Base-by-base conservation (phyloP, 306 rosid genomes). In the Argentina anserina region DNA sequence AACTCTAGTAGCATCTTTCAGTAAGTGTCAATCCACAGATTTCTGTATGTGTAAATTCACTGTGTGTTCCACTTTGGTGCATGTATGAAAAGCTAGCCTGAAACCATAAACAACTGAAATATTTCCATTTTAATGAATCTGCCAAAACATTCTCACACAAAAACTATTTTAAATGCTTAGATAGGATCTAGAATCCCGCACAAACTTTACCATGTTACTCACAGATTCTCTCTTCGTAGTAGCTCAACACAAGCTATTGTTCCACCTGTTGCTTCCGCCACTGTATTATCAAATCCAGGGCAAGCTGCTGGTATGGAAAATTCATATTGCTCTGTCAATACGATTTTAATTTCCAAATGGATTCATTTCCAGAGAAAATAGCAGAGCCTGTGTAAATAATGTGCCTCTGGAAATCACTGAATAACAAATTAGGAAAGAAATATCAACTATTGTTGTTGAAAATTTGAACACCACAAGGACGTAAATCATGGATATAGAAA, bases 271-370 rank as follows among this genome's bases (percentile, higher is more conserved):
- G 96, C 91, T 86, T 93, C 97, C 81, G 91, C 97, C 25, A 93
- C 97, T 71, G 91, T 89, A 73, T 87, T 86, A 83, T 93, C 97
- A 73, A 93, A 91, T 70, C 91, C 97, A 73, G 84, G 25, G 61
- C 98, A 93, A 67, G 98, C 94, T 17, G 98, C 89, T 67, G 98
- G 91, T 85, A 93, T 78, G 11, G 98, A 97, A 74, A 91, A 82
- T 26, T 93, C 94, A 65, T 86, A 93, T 72, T 93, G 86, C 46
- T 86, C 98, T 93, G 97, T 89, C 85, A 75, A 34, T 55, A 75
- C 39, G 62, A 77, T 6, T 29, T 58, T 76, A 15, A 41, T 33
- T 70, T 58, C 1, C 23, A 33, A 40, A 66, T 69, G 20, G 42
- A 59, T 75, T 66, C 66, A 82, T 72, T 67, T 46, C 34, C 39